phyloP scores from a whole-genome alignment of 2,329 filamentous ascomycete genomes.

The Ustilaginoidea virens region DNA sequence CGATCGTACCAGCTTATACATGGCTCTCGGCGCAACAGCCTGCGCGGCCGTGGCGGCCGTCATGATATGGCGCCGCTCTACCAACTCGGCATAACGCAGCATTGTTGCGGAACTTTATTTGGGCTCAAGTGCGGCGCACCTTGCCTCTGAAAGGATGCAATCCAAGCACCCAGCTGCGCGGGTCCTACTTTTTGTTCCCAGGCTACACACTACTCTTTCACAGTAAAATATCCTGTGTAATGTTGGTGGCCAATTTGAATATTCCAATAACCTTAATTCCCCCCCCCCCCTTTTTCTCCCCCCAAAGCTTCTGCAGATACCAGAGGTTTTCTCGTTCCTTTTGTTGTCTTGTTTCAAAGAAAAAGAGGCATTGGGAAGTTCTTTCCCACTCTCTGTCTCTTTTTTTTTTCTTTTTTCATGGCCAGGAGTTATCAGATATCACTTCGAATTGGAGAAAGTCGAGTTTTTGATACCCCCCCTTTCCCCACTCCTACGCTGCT shows the following conservation, averaged over 20 bases:
- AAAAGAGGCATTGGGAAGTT: too few relatives aligned
- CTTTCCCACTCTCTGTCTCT: background rate
- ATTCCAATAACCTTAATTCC: too few relatives aligned
- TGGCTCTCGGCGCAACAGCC: constrained; percentile 61
- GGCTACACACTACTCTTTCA: constrained; percentile 3
- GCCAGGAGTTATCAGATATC: constrained; percentile 9
- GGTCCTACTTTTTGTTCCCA: background rate
- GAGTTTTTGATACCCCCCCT: constrained; percentile 18
- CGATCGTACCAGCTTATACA: constrained; percentile 72
- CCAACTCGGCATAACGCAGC: constrained; percentile 24
- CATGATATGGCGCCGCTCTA: constrained; percentile 49
- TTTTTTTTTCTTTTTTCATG: constrained; percentile 5
- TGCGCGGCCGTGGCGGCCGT: constrained; percentile 47
- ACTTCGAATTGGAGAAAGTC: constrained; percentile 3
- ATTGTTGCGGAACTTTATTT: background rate
- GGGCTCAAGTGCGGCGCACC: too few relatives aligned
- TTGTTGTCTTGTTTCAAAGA: too few relatives aligned
- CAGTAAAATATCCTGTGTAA: constrained; percentile 1
- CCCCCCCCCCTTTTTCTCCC: too few relatives aligned
- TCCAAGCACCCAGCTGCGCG: too few relatives aligned
- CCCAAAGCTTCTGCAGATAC: too few relatives aligned
- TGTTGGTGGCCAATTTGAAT: constrained; percentile 1
- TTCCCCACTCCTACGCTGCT: constrained; percentile 1
- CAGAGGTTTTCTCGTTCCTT: too few relatives aligned
- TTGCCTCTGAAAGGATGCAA: too few relatives aligned